Base-by-base conservation (phyloP, 768 basidiomycete genomes). In the Boletus sensibilis region DNA sequence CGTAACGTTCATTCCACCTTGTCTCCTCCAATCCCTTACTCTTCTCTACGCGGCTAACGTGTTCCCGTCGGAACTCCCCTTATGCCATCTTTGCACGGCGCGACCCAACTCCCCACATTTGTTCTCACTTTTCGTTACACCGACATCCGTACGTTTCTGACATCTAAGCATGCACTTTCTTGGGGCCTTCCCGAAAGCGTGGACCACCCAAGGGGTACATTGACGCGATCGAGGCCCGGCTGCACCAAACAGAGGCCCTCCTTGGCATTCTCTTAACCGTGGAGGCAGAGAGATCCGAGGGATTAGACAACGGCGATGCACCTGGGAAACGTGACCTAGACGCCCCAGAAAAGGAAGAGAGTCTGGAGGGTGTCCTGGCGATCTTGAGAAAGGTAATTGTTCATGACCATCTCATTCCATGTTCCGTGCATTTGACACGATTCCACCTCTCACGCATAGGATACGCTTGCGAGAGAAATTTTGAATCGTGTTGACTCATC, bases 171-270 rank as follows among this genome's bases (percentile, higher is more conserved):
- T 91, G 88, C 67, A 90, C 90, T 0, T 90, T 88, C 72, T 77
- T 90, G 39, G 87, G 87, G 3, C 88, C 88, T 9, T 90, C 88
- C 13, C 82, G 87, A 62, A 89, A 89, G 68, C 87, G 92, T 61
- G 92, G 92, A 2, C 89, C 90, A 4, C 90, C 91, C n/a, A 92
- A 92, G 67, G 93, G 93, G 1, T 96, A 96, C 77, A 94, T 96
- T 67, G 92, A 95, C 65, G 92, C 92, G 29, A 93, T 96, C 63
- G 93, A 96, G 73, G 89, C 90, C 14, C 84, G 92, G 14, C 75
- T 96, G 6, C 94, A 96, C 63, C 91, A 95, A 67, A 91, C 92
- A 18, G 93, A 96, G 69, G 93, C 93, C 0, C 78, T 96, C 40
- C 77, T 96, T 29, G 94, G 92, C 50, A 88, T 93, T 55, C 75